These are phyloP conservation scores for Paraphaeosphaeria sporulosa DNA, from an alignment of 2,329 filamentous ascomycete species.

Conservation along the genomic window DNA sequence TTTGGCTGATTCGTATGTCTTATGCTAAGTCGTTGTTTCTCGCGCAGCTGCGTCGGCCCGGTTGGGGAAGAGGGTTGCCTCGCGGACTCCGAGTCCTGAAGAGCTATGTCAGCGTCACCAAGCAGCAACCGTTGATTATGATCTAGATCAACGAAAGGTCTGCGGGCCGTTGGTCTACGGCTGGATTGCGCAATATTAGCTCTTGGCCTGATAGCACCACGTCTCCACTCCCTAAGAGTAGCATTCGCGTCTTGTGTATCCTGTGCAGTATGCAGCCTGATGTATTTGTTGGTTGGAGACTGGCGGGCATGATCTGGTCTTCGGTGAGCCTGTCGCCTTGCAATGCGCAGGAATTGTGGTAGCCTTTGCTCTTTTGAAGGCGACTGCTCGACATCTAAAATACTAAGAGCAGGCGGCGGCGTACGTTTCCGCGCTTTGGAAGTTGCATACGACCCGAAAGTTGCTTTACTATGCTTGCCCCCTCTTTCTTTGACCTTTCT, in stretches of 20 bases:
- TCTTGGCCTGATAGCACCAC: constrained; percentile 48
- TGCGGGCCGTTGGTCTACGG: constrained; percentile 10
- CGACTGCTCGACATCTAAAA: constrained; percentile 59
- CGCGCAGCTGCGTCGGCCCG: constrained; percentile 11
- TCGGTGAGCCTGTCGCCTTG: constrained; percentile 60
- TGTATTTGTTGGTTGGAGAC: constrained; percentile 60
- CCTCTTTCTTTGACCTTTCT: constrained; percentile 12
- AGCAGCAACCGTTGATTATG: constrained; percentile 28
- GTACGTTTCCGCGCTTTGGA: constrained; percentile 20
- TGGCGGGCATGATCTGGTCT: constrained; percentile 59
- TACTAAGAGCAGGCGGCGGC: constrained; percentile 51
- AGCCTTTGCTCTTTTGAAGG: constrained; percentile 39
- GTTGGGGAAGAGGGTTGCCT: constrained; percentile 2
- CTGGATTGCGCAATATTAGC: constrained; percentile 11
- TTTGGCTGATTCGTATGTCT: neutral
- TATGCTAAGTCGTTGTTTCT: neutral
- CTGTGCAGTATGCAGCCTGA: constrained; percentile 58
- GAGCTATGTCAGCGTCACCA: neutral
- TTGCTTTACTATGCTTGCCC: neutral
- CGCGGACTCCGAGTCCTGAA: neutral
- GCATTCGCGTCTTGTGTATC: constrained; percentile 64
- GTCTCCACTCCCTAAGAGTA: constrained; percentile 60
- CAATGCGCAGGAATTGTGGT: constrained; percentile 65
- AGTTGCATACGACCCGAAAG: constrained; percentile 13
- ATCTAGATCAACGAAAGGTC: constrained; percentile 26